A percentile compares a stretch with the other conserved stretches of the same genome.
phyloP scores from a whole-genome alignment of 345 rosid species.

The Brassica juncea region DNA sequence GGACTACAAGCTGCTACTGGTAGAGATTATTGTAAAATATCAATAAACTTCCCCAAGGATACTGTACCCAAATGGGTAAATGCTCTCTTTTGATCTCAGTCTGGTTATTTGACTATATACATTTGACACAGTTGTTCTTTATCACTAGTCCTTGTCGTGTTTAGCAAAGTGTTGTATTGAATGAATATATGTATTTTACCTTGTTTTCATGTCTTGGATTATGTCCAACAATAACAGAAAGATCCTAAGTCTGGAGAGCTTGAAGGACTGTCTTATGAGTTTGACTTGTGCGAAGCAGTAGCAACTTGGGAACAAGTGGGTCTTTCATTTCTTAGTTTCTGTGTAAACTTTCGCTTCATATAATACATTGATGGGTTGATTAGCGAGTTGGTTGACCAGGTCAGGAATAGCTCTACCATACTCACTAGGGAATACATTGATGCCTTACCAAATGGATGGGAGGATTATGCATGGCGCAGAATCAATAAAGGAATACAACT shows the following conservation, averaged over 20 bases:
- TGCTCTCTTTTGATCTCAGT: neutral
- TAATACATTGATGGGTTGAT: conserved; percentile 45
- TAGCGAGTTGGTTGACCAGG: conserved; percentile 64
- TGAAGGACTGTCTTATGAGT: conserved; percentile 76
- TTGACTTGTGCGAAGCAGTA: conserved; percentile 88
- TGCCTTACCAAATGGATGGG: conserved; percentile 94
- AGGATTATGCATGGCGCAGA: conserved; percentile 95
- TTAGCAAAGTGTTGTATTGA: neutral
- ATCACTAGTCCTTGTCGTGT: neutral
- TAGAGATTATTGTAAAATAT: conserved; percentile 64
- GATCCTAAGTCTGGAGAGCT: conserved; percentile 89
- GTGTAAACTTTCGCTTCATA: conserved; percentile 9
- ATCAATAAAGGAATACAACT: conserved; percentile 87
- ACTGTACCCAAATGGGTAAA: conserved; percentile 92
- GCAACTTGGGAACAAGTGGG: conserved; percentile 82
- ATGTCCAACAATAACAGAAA: conserved; percentile 47
- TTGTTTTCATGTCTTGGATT: neutral
- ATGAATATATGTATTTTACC: neutral
- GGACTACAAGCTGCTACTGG: conserved; percentile 70
- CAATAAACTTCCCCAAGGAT: conserved; percentile 64
- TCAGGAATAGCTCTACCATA: conserved; percentile 84
- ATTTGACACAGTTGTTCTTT: neutral
- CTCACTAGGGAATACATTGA: conserved; percentile 92
- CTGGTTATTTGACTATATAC: neutral
- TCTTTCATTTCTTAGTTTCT: conserved; percentile 5